A percentile compares a stretch with the other conserved stretches of the same genome.
phyloP scores from a whole-genome alignment of 2,329 filamentous ascomycete species.

The Arthrinium puccinioides region DNA sequence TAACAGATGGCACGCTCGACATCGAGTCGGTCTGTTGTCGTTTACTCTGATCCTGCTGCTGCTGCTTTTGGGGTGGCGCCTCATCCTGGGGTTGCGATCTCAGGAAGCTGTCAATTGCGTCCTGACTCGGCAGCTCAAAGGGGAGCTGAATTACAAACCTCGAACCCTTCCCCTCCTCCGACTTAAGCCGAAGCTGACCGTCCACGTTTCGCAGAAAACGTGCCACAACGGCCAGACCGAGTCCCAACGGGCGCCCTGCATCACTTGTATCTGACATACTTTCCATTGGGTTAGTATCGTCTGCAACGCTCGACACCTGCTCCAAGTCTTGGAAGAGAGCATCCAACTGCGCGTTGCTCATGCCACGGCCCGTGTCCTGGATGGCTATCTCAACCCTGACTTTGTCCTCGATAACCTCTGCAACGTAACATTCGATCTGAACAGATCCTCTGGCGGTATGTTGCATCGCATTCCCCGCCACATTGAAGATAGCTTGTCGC shows the following conservation, averaged over 20 bases:
- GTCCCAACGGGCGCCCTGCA: constrained; percentile 52
- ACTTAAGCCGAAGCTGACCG: constrained; percentile 77
- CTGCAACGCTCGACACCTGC: constrained; percentile 43
- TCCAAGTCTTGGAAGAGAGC: constrained; percentile 52
- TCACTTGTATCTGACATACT: constrained; percentile 21
- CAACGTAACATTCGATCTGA: constrained; percentile 61
- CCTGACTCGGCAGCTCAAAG: constrained; percentile 55
- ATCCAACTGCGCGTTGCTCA: constrained; percentile 47
- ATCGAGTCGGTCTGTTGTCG: constrained; percentile 9
- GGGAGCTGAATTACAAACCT: constrained; percentile 75
- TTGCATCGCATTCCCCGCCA: constrained; percentile 79
- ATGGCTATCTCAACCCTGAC: constrained; percentile 67
- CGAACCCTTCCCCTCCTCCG: constrained; percentile 74
- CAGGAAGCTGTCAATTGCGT: constrained; percentile 20
- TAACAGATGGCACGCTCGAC: constrained; percentile 22
- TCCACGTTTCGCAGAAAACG: constrained; percentile 86
- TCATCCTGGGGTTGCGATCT: too few relatives aligned
- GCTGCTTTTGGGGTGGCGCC: too few relatives aligned
- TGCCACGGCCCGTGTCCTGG: constrained; percentile 68
- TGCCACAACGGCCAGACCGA: constrained; percentile 84
- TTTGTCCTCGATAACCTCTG: constrained; percentile 42
- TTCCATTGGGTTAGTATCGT: constrained; percentile 18
- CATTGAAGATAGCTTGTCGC: constrained; percentile 75
- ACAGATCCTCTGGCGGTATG: constrained; percentile 64
- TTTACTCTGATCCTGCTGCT: constrained; percentile 7